These are phyloP conservation scores for Nitzschia sp. DNA, from an alignment of 108 stramenopile genomes.

Conservation along the genomic window DNA sequence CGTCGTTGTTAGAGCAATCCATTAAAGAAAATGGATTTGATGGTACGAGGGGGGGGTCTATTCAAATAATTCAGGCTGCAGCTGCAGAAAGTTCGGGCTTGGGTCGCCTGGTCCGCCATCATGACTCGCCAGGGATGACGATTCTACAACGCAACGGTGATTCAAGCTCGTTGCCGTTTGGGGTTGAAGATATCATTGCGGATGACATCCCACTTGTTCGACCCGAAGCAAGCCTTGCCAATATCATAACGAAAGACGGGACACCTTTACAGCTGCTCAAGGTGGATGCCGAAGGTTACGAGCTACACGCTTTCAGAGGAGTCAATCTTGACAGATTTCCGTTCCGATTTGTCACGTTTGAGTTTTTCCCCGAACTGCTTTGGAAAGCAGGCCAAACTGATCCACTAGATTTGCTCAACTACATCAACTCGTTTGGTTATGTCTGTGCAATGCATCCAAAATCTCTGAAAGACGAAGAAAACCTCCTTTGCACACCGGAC, in stretches of 20 bases:
- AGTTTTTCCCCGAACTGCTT: constrained; percentile 19
- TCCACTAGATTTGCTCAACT: constrained; percentile 11
- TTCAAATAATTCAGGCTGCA: neutral
- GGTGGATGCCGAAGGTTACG: constrained; percentile 20
- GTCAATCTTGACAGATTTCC: constrained; percentile 11
- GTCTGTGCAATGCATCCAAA: neutral
- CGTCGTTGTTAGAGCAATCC: neutral
- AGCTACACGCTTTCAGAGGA: constrained; percentile 14
- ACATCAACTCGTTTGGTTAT: constrained; percentile 1
- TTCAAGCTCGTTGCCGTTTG: neutral
- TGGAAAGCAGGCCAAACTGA: neutral
- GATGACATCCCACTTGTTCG: constrained; percentile 1
- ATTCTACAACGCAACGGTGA: neutral
- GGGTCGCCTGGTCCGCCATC: constrained; percentile 2
- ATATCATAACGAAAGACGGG: neutral
- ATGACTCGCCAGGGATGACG: constrained; percentile 11
- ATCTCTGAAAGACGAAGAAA: neutral
- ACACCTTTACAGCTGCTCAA: constrained; percentile 1
- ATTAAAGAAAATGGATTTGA: neutral
- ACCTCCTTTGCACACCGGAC: neutral
- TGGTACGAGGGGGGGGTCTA: neutral
- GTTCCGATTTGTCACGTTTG: constrained; percentile 15
- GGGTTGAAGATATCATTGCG: neutral
- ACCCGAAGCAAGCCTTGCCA: neutral
- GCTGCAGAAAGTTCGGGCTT: neutral